Conservation (phyloP, 192 early-diverging fungal species). For the Allomyces macrogynus region DNA sequence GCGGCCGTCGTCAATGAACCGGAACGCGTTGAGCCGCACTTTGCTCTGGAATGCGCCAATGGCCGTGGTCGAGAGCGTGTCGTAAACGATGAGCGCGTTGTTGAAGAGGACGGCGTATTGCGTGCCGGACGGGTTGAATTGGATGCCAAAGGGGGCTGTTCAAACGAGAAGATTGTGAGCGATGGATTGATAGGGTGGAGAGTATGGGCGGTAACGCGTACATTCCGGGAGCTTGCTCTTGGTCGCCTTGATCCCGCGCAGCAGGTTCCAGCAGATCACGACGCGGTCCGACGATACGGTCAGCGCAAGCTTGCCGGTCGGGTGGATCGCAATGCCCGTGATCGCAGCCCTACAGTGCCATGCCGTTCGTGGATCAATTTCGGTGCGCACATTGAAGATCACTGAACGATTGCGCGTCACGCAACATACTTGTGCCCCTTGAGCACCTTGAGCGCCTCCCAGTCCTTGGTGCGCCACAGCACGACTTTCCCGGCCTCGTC, state of each 20-base stretch:
- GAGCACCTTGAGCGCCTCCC: constrained; percentile 81
- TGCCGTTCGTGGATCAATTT: too few species aligned
- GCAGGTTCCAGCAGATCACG: constrained; percentile 54
- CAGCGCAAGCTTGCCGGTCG: constrained; percentile 82
- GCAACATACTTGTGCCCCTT: constrained; percentile 47
- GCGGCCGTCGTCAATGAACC: not conserved
- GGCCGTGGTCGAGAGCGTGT: not conserved
- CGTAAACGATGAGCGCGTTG: not conserved
- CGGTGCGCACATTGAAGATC: too few species aligned
- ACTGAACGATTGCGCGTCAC: too few species aligned
- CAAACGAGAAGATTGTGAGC: too few species aligned
- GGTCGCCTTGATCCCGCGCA: constrained; percentile 46
- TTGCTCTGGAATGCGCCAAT: not conserved
- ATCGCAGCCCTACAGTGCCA: constrained; percentile 31
- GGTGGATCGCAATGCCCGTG: constrained; percentile 71
- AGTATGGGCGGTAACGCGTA: too few species aligned
- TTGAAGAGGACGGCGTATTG: not conserved
- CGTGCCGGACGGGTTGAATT: not conserved
- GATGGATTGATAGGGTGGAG: too few species aligned
- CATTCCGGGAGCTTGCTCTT: too few species aligned
- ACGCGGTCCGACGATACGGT: constrained; percentile 54
- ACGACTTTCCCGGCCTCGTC: constrained; percentile 76
- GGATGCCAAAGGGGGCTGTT: not conserved
- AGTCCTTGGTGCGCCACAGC: constrained; percentile 85
- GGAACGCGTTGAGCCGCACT: not conserved